Percentiles rank a stretch among this genome's conserved stretches.
Evolutionary conservation across 352 stramenopile species (phyloP).

Genomic region (Phytophthora litchii): DNA sequence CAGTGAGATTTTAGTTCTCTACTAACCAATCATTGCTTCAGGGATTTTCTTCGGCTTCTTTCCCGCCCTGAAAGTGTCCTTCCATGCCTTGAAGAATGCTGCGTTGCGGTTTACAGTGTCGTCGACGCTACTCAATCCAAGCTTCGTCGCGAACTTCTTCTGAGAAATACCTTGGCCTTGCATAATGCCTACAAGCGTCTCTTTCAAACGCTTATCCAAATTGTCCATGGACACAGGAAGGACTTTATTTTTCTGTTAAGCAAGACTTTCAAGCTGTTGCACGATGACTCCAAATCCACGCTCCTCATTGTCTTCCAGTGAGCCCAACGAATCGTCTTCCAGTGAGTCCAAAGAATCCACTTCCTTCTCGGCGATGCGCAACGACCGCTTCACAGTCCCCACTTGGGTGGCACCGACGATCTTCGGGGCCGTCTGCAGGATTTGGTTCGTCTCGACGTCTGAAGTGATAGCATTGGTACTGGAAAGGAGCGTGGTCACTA

Average conservation of each 20-base stretch:
- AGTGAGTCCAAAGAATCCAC: conserved; percentile 7
- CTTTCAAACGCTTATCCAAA: neutral
- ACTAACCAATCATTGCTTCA: neutral
- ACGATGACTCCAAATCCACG: conserved; percentile 1
- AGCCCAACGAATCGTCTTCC: too few species aligned
- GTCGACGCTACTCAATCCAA: conserved; percentile 4
- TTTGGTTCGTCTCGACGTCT: neutral
- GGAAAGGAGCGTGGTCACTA: conserved; percentile 1
- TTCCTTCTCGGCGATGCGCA: conserved; percentile 2
- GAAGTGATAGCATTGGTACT: conserved; percentile 6
- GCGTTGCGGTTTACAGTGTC: neutral
- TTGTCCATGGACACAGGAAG: neutral
- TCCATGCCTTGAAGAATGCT: neutral
- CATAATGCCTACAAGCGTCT: neutral
- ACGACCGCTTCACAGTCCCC: conserved; percentile 6
- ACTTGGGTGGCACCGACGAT: neutral
- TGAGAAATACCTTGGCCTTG: neutral
- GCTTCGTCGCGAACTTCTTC: conserved; percentile 13
- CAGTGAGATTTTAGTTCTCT: neutral
- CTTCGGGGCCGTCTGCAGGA: neutral
- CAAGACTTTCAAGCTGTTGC: neutral
- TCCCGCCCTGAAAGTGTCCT: neutral
- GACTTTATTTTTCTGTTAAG: neutral
- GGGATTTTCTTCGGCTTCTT: conserved; percentile 12
- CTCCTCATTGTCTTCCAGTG: conserved; percentile 6